A percentile compares a stretch with the other conserved stretches of the same genome.
phyloP scores from a whole-genome alignment of 176 grass and related monocot species.

The Aegilops tauschii region DNA sequence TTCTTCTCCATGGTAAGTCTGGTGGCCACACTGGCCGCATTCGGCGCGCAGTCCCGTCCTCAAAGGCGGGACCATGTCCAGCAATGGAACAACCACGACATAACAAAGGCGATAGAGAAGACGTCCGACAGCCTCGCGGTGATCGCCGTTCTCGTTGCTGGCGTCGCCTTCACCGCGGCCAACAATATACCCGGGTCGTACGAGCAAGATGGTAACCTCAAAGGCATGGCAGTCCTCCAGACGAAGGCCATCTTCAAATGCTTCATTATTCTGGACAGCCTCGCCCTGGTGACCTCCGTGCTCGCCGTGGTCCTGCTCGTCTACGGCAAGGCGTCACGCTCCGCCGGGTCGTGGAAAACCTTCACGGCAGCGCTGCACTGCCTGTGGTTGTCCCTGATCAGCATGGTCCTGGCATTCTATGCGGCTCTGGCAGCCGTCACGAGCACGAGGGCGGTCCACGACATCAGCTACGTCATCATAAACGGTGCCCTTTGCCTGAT shows the following conservation, averaged over 20 bases:
- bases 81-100: neutral
- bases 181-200: neutral
- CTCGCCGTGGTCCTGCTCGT: neutral
- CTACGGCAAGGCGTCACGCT: neutral
- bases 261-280: neutral
- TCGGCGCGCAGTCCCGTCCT: neutral
- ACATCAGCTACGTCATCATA: accelerated
- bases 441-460: neutral
- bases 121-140: neutral
- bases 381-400: neutral
- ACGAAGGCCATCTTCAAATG: accelerated
- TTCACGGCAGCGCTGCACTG: neutral
- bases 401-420: constrained; percentile 18
- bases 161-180: neutral
- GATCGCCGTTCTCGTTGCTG: neutral
- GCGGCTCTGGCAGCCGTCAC: neutral
- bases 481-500: neutral
- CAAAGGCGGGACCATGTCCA: neutral
- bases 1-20: constrained; percentile 8
- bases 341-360: neutral
- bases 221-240: neutral
- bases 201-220: accelerated
- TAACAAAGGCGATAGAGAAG: neutral
- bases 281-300: neutral
- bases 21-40: neutral